Base-by-base conservation (phyloP, 176 grass and related monocot species). In the Oryza meridionalis region DNA sequence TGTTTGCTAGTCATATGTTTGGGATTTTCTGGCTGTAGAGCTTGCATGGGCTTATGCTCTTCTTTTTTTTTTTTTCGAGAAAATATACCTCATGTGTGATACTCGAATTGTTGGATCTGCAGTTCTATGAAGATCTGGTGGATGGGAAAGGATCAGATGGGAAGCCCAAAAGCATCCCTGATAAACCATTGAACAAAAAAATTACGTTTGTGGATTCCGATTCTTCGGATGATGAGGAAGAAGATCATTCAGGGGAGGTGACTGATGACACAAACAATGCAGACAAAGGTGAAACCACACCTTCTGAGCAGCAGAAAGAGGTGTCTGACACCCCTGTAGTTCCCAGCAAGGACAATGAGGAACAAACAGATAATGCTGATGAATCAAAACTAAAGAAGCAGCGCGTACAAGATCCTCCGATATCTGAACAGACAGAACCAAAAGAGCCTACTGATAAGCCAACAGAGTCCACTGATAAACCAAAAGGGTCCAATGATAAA, bases 41-140 rank as follows among this genome's bases (percentile, higher is more conserved):
- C 59, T 50, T 49, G 46, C 74, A 40, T 22, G 35, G 19, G 66
- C 46, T 73, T 69, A 22, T 63, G 15, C 35, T 24, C 6, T 9
- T 61, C 3, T 9, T n/a, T 22, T 8, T 21, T 53, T 2, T n/a
- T 61, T 8, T 21, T 53, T 1, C 2, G 45, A 61, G 19, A 9
- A 61, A 22, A 22, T 61, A 22, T 61, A 22, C 40, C 75, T 85
- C 42, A 49, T 75, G 4, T 47, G 15, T 2, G 21, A 17, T 14
- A 1, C 59, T 86, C 2, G 1, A 11, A 11, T 37, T 88, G 35
- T 82, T 90, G 84, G 17, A 82, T 53, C 5, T 84, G 70, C 88
- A 98, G 96, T 98, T 95, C 27, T 98, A 90, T 0, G 93, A 92
- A 73, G 93, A 95, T 37, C 69, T 98, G 25, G 75, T 98, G 44